A percentile compares a stretch with the other conserved stretches of the same genome.
Evolutionary conservation across 495 filamentous ascomycete genomes (phyloP).

Genomic region (Chaetomium tenue): DNA sequence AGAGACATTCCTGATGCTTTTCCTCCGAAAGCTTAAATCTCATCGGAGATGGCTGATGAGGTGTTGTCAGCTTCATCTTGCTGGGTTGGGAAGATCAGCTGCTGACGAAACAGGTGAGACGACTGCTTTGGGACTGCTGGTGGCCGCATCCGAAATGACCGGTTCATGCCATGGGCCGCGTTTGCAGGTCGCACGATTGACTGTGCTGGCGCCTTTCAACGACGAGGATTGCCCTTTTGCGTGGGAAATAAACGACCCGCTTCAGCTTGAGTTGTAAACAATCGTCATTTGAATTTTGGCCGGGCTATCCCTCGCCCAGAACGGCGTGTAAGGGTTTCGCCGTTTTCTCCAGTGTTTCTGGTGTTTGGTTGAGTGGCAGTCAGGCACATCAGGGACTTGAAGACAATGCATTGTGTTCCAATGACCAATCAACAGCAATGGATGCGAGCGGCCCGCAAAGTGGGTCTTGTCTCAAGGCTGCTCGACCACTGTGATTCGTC

Average conservation of each 20-base stretch:
- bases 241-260: neutral
- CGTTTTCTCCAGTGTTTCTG: neutral
- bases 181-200: slow-evolving; percentile 7
- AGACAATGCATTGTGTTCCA: neutral
- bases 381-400: neutral
- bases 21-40: neutral
- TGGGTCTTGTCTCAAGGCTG: slow-evolving; percentile 6
- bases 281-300: neutral
- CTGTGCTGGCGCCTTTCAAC: neutral
- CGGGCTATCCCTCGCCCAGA: too few species aligned
- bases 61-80: slow-evolving; percentile 11
- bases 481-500: neutral
- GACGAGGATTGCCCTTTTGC: neutral
- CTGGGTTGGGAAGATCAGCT: slow-evolving; percentile 5
- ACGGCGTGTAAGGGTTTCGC: neutral
- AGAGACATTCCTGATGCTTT: neutral
- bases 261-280: neutral
- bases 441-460: slow-evolving; percentile 5
- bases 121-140: neutral
- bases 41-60: neutral
- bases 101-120: neutral
- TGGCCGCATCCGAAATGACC: neutral
- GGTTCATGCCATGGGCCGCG: slow-evolving; percentile 7
- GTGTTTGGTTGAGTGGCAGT: slow-evolving; percentile 7
- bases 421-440: slow-evolving; percentile 4